Conservation (phyloP, 139 green algal species). For the Chlorella sp. region DNA sequence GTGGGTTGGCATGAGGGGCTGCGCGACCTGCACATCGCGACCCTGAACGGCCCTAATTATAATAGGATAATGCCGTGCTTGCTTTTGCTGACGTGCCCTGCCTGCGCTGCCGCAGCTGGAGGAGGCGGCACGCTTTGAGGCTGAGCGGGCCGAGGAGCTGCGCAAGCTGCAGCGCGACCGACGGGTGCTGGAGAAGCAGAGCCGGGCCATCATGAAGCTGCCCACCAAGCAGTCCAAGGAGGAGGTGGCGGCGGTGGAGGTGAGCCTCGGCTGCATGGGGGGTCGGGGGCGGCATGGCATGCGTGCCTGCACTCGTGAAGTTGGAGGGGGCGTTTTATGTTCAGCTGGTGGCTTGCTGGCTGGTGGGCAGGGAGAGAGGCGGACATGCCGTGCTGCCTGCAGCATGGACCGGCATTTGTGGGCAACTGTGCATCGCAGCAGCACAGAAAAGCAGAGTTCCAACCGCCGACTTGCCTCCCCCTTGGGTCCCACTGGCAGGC, state of each 20-base stretch:
- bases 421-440: not conserved
- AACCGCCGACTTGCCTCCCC: not conserved
- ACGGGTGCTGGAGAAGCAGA: conserved; percentile 82
- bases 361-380: not conserved
- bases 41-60: no score
- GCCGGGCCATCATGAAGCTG: conserved; percentile 68
- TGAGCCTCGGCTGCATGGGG: not conserved
- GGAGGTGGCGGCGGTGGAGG: conserved; percentile 55
- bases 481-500: conserved; percentile 51
- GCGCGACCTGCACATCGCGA: no score
- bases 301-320: not conserved
- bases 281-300: not conserved
- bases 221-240: conserved; percentile 83
- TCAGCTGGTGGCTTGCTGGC: no score
- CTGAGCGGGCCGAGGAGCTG: conserved; percentile 58
- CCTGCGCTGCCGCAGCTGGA: conserved; percentile 2
- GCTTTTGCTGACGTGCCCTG: no score
- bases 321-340: not conserved
- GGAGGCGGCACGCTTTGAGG: conserved; percentile 38
- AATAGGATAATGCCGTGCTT: no score
- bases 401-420: no score
- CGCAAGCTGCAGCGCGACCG: conserved; percentile 68
- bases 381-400: not conserved
- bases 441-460: not conserved
- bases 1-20: not conserved